A percentile compares a stretch with the other conserved stretches of the same genome.
Conservation (phyloP, 2,329 filamentous ascomycete genomes). For the Bipolaris bicolor region DNA sequence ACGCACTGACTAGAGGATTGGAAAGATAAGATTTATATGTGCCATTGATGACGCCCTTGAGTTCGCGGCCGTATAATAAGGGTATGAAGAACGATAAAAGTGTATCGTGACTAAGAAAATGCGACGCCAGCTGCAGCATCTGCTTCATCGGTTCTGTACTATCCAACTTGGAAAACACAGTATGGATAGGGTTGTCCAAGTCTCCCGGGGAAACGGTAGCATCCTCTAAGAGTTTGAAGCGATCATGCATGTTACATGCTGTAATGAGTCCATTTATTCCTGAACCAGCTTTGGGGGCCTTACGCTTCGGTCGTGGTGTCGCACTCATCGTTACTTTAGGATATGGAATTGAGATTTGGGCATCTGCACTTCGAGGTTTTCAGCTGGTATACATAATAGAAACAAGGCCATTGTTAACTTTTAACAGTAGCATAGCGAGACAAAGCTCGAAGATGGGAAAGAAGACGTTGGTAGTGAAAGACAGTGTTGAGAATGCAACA, state of each 20-base stretch:
- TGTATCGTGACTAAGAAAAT: constrained; percentile 38
- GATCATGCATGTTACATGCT: constrained; percentile 37
- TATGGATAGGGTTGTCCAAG: constrained; percentile 39
- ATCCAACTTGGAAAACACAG: constrained; percentile 35
- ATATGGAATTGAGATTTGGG: background rate
- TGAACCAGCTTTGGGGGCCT: constrained; percentile 1
- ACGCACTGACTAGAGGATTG: constrained; percentile 23
- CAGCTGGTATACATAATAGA: constrained; percentile 6
- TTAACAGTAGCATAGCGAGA: constrained; percentile 12
- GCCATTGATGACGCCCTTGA: constrained; percentile 11
- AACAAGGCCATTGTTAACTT: constrained; percentile 18
- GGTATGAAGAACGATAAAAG: constrained; percentile 42
- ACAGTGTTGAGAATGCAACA: constrained; percentile 8
- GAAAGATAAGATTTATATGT: constrained; percentile 28
- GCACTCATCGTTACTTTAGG: constrained; percentile 11
- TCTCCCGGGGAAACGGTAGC: constrained; percentile 26
- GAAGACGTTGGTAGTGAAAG: background rate
- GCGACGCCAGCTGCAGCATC: constrained; percentile 41
- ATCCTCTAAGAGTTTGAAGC: constrained; percentile 41
- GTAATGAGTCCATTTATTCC: constrained; percentile 28
- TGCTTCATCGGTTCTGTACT: constrained; percentile 24
- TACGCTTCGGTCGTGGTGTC: constrained; percentile 9
- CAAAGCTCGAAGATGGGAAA: constrained; percentile 17
- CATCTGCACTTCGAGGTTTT: background rate
- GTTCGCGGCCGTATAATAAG: constrained; percentile 32